Base-by-base conservation (phyloP, 495 filamentous ascomycete species). In the Elaphomyces granulatus region DNA sequence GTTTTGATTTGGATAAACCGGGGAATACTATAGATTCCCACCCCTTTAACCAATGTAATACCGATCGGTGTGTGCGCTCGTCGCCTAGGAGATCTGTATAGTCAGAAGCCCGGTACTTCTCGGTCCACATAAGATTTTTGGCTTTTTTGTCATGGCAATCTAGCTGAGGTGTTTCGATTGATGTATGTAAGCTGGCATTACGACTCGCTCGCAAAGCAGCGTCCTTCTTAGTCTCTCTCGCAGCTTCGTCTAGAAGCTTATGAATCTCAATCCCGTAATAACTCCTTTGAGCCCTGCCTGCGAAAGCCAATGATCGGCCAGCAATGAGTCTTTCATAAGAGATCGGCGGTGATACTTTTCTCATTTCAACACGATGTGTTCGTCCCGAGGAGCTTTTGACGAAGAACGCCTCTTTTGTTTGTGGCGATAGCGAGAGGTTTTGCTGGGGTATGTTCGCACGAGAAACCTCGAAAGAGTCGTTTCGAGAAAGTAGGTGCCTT, bases 1-100 rank as follows among this genome's bases (percentile, higher is more conserved):
- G 50, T 40, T 75, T 81, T 37, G 68, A 56, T 45, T 68, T 78
- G 14, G 68, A 64, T 2, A 74, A 60, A 17, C 79, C 75, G 0
- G 87, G 86, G 53, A 94, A 96, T 2, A 98, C 90, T 42, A 94
- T 74, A 8, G 77, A 73, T 49, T 98, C 90, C 90, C 90, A 96
- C 6, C 64, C 70, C 56, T 95, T 96, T 23, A 98, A 62, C 90
- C 90, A 98, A 38, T 81, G 78, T 28, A 98, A 64, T 3, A 98
- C 90, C 38, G 81, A 75, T 36, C 90, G 76, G 60, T 96, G 88
- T 9, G 88, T 95, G 34, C 87, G 72, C 50, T 98, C 90, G 49
- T 98, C 90, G 4, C 92, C 92, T 41, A 92, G 78, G 0, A 98
- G 67, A 45, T 96, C 90, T 37, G 83, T 87, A 47, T 94, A 98